Conservation (phyloP, 140 eudicot genomes). For the Anethum foeniculum region DNA sequence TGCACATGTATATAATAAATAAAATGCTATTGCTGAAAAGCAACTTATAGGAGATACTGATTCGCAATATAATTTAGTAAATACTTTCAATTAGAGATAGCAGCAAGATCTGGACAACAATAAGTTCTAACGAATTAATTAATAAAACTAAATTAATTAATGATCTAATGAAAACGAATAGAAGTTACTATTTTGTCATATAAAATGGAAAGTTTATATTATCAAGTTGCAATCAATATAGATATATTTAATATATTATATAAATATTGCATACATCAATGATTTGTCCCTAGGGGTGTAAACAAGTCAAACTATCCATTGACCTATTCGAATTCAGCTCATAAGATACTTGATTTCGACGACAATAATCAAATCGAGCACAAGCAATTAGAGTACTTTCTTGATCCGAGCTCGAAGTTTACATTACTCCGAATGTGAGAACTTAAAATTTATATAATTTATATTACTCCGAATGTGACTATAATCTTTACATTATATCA, state of each 20-base stretch:
- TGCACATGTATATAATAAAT: background rate
- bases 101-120: background rate
- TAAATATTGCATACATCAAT: background rate
- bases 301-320: background rate
- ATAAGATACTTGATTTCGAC: background rate
- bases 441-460: too few species aligned
- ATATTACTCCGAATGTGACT: too few species aligned
- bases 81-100: background rate
- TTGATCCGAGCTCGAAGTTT: background rate
- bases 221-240: background rate
- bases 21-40: background rate
- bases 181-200: background rate
- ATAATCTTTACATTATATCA: too few species aligned
- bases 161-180: too few species aligned
- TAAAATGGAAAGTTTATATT: background rate
- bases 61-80: background rate
- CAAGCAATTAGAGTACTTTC: background rate
- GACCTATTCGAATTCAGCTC: background rate
- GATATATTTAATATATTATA: background rate
- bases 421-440: background rate
- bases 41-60: background rate
- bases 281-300: background rate
- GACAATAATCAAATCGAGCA: background rate
- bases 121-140: background rate
- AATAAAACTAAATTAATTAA: background rate